Conservation (phyloP, 768 basidiomycete species). For the Calocybe indica region DNA sequence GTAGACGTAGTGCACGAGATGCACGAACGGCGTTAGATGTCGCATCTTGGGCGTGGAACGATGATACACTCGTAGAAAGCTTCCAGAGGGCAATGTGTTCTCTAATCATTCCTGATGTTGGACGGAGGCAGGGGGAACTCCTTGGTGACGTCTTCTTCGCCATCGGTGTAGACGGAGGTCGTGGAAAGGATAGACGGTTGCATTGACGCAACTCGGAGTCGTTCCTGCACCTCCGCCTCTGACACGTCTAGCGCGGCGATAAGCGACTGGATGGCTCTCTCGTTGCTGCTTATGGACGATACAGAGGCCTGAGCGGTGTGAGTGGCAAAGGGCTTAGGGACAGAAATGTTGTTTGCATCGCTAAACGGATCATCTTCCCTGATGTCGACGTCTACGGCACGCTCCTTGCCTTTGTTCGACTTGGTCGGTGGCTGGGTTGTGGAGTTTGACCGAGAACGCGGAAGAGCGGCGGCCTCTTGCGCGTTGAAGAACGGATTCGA, state of each 20-base stretch:
- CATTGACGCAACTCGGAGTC: constrained; percentile 53
- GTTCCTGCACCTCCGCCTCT: constrained; percentile 38
- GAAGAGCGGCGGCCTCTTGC: constrained; percentile 8
- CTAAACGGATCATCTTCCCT: constrained; percentile 31
- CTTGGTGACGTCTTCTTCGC: constrained; percentile 30
- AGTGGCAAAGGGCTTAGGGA: constrained; percentile 25
- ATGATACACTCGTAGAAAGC: not conserved
- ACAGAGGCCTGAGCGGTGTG: constrained; percentile 27
- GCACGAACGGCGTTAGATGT: too few relatives aligned
- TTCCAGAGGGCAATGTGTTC: not conserved
- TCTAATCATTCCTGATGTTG: constrained; percentile 5
- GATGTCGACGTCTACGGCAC: not conserved
- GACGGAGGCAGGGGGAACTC: constrained; percentile 36
- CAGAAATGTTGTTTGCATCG: constrained; percentile 24
- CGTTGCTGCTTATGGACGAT: constrained; percentile 37
- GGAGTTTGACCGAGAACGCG: not conserved
- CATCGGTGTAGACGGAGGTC: constrained; percentile 23
- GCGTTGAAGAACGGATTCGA: constrained; percentile 40
- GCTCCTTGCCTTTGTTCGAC: constrained; percentile 11
- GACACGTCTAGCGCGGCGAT: constrained; percentile 58
- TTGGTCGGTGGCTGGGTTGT: not conserved
- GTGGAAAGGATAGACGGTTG: constrained; percentile 43
- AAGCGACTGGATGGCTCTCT: constrained; percentile 56
- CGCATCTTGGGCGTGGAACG: too few relatives aligned
- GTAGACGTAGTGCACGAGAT: too few relatives aligned